Evolutionary conservation across 352 stramenopile genomes (phyloP).

Genomic region (Globisporangium rhizosaccharum): DNA sequence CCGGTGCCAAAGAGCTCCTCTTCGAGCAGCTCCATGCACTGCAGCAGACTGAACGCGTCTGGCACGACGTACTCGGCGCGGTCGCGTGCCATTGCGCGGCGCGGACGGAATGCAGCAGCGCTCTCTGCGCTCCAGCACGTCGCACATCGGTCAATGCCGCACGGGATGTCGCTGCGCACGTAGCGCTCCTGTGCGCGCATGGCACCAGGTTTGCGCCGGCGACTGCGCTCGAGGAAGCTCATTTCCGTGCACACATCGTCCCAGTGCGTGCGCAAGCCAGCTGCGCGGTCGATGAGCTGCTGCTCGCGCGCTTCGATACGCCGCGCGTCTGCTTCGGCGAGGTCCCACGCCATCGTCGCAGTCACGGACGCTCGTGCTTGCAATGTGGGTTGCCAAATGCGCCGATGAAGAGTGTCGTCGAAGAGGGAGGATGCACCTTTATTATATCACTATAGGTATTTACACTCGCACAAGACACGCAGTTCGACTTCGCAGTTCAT

Average conservation of each 20-base stretch:
- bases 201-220: conserved; percentile 64
- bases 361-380: neutral
- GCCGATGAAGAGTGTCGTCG: too few species aligned
- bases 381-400: neutral
- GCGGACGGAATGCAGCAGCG: conserved; percentile 17
- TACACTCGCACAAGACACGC: too few species aligned
- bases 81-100: conserved; percentile 28
- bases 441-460: too few species aligned
- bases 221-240: conserved; percentile 72
- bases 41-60: conserved; percentile 60
- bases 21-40: conserved; percentile 76
- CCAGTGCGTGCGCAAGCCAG: conserved; percentile 27
- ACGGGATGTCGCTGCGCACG: conserved; percentile 64
- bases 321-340: conserved; percentile 19
- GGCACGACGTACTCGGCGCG: conserved; percentile 58
- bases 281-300: conserved; percentile 8
- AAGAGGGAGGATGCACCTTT: neutral
- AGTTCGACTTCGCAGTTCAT: neutral
- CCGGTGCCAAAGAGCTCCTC: conserved; percentile 37
- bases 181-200: conserved; percentile 69
- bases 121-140: conserved; percentile 24
- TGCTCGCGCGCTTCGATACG: conserved; percentile 17
- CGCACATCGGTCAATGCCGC: conserved; percentile 45
- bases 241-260: conserved; percentile 46
- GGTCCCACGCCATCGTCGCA: conserved; percentile 21